phyloP scores from a whole-genome alignment of 129 eudicot species.

The Chrysanthemum lavandulifolium region DNA sequence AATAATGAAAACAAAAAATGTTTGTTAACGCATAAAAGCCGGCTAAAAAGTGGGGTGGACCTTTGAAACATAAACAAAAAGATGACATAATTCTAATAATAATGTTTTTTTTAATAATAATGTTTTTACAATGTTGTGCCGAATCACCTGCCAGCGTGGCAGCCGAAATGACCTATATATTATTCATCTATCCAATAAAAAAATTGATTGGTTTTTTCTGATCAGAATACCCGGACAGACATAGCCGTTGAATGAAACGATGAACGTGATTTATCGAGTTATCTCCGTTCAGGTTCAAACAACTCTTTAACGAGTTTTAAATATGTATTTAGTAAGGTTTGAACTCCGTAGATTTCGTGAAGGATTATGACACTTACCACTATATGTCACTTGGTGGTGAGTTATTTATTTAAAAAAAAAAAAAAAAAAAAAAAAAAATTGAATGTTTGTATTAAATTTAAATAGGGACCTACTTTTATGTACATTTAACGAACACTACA shows the following conservation, averaged over 20 bases:
- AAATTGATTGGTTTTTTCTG: too few relatives aligned
- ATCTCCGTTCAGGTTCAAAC: too few relatives aligned
- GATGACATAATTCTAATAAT: constrained; percentile 31
- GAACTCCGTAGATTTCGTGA: too few relatives aligned
- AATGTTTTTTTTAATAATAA: constrained; percentile 29
- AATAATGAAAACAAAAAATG: constrained; percentile 4
- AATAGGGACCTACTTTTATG: constrained; percentile 19
- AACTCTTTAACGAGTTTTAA: too few relatives aligned
- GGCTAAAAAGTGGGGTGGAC: constrained; percentile 39
- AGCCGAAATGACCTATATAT: constrained; percentile 16
- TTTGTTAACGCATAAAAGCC: constrained; percentile 37
- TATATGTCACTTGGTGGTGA: too few relatives aligned
- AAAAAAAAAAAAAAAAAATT: background rate
- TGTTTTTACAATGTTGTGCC: constrained; percentile 29
- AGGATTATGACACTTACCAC: too few relatives aligned
- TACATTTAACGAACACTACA: constrained; percentile 35
- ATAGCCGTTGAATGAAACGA: too few relatives aligned
- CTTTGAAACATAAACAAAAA: constrained; percentile 33
- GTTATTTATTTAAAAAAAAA: too few relatives aligned
- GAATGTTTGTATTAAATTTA: background rate
- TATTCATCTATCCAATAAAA: background rate
- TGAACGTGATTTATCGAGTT: too few relatives aligned
- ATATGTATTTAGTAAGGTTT: too few relatives aligned
- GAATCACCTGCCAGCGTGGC: constrained; percentile 40
- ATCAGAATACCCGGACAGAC: too few relatives aligned